Base-by-base conservation (phyloP, 2,329 filamentous ascomycete species). In the Neonectria hederae region DNA sequence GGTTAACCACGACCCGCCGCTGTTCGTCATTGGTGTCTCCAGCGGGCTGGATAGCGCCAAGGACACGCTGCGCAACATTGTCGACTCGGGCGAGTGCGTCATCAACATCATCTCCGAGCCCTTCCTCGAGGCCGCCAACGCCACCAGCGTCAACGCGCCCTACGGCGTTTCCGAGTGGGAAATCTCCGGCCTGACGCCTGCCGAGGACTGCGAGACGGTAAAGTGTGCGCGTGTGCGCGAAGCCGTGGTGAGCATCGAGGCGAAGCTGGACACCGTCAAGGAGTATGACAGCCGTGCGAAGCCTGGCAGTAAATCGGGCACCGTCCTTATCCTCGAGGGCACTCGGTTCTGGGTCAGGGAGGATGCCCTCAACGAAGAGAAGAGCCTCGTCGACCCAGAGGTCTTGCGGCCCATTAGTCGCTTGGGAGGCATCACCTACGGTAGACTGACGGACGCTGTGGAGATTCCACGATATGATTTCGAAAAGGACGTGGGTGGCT, bases 71-170 rank as follows among this genome's bases (percentile, higher is more conserved):
- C 84, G 83, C 72, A 97, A 97, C 76, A 81, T 97, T 61, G 74
- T 85, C 9, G 91, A 91, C 40, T 89, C 86, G 0, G 81, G 85
- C 49, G 93, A 97, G 81, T 95, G 92, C 79, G 88, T 89, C 62
- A 90, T 97, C 81, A 97, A 96, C 81, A 92, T 97, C 75, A 92
- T 97, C 74, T 89, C 87, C 9, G 94, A 97, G 81, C 87, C 90
- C 75, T 97, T 90, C 75, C 75, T 96, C 74, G 94, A 97, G 82
- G 94, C 94, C 0, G 94, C 94, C 52, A 97, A 97, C 78, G 84
- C 89, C n/a, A 87, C 90, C 3, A 86, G 86, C 52, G 88, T 97
- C 72, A 92, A 97, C 77, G 87, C 92, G 0, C 94, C 94, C 0
- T 89, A 89, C 66, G 92, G 91, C 1, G 81, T 87, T 1, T 91